Evolutionary conservation across 2,329 filamentous ascomycete species (phyloP).

Genomic region (Fusarium compactum): DNA sequence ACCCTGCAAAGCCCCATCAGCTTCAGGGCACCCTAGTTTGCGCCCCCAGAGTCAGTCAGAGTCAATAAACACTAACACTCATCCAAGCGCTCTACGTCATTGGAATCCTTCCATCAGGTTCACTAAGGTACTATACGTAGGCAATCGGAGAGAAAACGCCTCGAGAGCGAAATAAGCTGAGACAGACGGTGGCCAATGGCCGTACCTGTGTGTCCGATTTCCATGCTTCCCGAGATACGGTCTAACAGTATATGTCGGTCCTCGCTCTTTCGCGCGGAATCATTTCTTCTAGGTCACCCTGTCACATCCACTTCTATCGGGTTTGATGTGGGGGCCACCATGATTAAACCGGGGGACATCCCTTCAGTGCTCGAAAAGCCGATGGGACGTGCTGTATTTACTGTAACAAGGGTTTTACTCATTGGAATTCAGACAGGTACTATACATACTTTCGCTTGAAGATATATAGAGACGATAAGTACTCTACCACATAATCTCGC

Average conservation of each 20-base stretch:
- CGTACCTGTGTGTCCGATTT: constrained; percentile 18
- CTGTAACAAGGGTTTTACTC: not conserved
- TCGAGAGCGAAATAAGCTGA: constrained; percentile 36
- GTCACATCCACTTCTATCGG: constrained; percentile 38
- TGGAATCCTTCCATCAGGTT: constrained; percentile 24
- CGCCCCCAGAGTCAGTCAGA: constrained; percentile 36
- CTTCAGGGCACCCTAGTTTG: constrained; percentile 40
- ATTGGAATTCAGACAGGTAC: not conserved
- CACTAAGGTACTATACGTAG: not conserved
- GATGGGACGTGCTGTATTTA: not conserved
- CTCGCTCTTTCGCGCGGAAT: constrained; percentile 22
- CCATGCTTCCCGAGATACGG: not conserved
- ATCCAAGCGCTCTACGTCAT: constrained; percentile 43
- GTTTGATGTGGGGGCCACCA: constrained; percentile 42
- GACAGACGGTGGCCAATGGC: constrained; percentile 38
- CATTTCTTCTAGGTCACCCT: constrained; percentile 8
- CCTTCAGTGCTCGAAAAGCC: not conserved
- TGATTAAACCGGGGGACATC: constrained; percentile 29
- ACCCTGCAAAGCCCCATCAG: constrained; percentile 21
- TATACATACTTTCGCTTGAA: not conserved
- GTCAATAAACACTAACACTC: constrained; percentile 25
- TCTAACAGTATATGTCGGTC: not conserved
- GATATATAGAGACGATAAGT: not conserved
- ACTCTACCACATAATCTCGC: not conserved
- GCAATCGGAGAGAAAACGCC: constrained; percentile 10